Evolutionary conservation across 345 rosid species (phyloP), one percentile per base, ranked within the genome.

Genomic region (Eucalyptus polyanthemos): DNA sequence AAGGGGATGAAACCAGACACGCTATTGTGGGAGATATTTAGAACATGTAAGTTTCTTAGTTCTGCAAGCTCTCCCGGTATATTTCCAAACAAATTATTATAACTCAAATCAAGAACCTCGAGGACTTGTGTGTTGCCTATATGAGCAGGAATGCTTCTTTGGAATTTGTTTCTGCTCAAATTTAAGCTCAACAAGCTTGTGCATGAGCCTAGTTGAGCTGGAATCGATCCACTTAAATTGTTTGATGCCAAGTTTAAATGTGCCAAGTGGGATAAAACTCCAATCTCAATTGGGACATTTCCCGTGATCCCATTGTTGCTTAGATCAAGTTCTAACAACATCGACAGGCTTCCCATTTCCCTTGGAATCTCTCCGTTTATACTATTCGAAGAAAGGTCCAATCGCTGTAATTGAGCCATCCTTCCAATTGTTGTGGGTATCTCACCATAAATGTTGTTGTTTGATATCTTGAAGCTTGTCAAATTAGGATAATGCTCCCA

Each of bases 171-270:
- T 60, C 0, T 60, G 1, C 67, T 60, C 15, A 60, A 60, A 27
- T 60, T 60, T 27, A 60, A 60, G n/a, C 29, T 60, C n/a, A 6
- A 0, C 67, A 60, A 11, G 0, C 0, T 11, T 1, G 1, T 60
- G n/a, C 67, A 60, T 60, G 67, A 58, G 4, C 65, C 65, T 58
- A 58, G n/a, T 25, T 27, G 65, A 27, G 27, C 1, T 0, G 14
- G 7, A 24, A 58, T 58, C 1, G 4, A 58, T 24, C 65, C 65
- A 6, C 65, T 58, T 12, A 58, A 24, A 25, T 25, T 22, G 7
- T 25, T 60, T 60, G n/a, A 25, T 60, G n/a, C 67, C 67, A 60
- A 60, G 67, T 1, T 60, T 27, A 60, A 3, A 60, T 60, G 11
- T 60, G 8, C 15, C 67, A 60, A 27, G 14, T 60, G 15, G 15